Percentiles rank a stretch among this genome's conserved stretches.
phyloP scores from a whole-genome alignment of 306 rosid species.

The Argentina anserina region DNA sequence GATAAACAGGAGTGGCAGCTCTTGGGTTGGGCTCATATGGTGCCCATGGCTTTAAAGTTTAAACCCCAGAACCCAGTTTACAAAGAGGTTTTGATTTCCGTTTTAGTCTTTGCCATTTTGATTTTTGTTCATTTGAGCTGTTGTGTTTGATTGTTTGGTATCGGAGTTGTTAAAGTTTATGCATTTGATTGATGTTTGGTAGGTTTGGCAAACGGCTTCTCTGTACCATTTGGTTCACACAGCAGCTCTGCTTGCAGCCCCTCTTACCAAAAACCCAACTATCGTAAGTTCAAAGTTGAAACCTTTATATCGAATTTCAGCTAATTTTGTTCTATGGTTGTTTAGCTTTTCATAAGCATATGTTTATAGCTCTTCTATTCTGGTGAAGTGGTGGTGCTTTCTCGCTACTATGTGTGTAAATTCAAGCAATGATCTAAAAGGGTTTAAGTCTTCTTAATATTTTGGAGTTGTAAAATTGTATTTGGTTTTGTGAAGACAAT shows the following conservation, averaged over 20 bases:
- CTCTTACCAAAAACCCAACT: slow-evolving; percentile 64
- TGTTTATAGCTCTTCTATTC: neutral
- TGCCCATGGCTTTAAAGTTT: slow-evolving; percentile 77
- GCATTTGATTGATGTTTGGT: neutral
- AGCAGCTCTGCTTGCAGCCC: slow-evolving; percentile 78
- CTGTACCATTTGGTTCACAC: slow-evolving; percentile 95
- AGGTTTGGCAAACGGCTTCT: slow-evolving; percentile 97
- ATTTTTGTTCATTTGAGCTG: slow-evolving; percentile 15
- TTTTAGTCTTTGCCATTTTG: slow-evolving; percentile 7
- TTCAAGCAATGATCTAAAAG: neutral
- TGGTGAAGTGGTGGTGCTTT: neutral
- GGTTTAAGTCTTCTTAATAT: neutral
- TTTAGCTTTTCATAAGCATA: neutral
- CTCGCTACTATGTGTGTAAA: neutral
- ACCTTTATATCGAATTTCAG: neutral
- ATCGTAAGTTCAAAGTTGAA: slow-evolving; percentile 47
- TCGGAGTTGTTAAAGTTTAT: neutral
- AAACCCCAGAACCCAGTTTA: slow-evolving; percentile 74
- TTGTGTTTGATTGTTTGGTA: neutral
- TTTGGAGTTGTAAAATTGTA: neutral
- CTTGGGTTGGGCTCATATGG: slow-evolving; percentile 92
- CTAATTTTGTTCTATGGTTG: neutral
- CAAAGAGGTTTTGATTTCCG: slow-evolving; percentile 47
- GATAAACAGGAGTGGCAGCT: slow-evolving; percentile 72
- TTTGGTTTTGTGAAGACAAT: neutral